Conservation (phyloP, 2,329 filamentous ascomycete species). For the Penicillium griseofulvum region DNA sequence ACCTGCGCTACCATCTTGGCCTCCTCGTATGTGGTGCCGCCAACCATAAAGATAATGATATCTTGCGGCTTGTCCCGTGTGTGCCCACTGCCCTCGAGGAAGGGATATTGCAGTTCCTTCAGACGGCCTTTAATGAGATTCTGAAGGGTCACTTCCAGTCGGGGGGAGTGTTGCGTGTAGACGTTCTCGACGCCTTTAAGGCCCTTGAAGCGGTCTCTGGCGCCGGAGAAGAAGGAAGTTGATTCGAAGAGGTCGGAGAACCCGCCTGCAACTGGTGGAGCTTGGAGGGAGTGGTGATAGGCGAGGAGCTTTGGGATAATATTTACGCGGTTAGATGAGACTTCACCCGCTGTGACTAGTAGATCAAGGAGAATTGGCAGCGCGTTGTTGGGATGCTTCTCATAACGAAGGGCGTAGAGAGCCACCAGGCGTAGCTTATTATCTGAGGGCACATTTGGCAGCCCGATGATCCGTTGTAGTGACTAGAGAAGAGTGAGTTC, state of each 20-base stretch:
- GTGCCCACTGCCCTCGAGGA: conserved; percentile 80
- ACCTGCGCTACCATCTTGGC: conserved; percentile 94
- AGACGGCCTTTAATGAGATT: conserved; percentile 89
- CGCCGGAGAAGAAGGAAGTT: conserved; percentile 84
- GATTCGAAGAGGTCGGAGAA: conserved; percentile 92
- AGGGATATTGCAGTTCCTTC: conserved; percentile 84
- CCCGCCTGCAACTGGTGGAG: conserved; percentile 69
- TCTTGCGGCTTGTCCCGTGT: conserved; percentile 96
- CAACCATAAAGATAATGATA: conserved; percentile 90
- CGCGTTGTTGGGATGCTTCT: conserved; percentile 79
- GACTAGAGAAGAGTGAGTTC: conserved; percentile 51
- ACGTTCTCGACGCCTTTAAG: conserved; percentile 98
- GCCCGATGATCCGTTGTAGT: conserved; percentile 81
- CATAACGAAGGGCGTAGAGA: conserved; percentile 91
- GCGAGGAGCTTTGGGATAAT: conserved; percentile 77
- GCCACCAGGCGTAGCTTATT: conserved; percentile 88
- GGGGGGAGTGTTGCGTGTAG: conserved; percentile 93
- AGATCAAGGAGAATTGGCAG: conserved; percentile 84
- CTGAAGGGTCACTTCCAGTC: conserved; percentile 82
- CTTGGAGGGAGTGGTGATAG: conserved; percentile 84
- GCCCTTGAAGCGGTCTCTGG: conserved; percentile 84
- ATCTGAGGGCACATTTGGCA: conserved; percentile 70
- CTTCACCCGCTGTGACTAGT: conserved; percentile 76
- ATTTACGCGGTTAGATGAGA: conserved; percentile 71
- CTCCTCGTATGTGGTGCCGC: conserved; percentile 93